A percentile compares a stretch with the other conserved stretches of the same genome.
Conservation (phyloP, 805 yeast species). For the Teunomyces lycoperdinae region DNA sequence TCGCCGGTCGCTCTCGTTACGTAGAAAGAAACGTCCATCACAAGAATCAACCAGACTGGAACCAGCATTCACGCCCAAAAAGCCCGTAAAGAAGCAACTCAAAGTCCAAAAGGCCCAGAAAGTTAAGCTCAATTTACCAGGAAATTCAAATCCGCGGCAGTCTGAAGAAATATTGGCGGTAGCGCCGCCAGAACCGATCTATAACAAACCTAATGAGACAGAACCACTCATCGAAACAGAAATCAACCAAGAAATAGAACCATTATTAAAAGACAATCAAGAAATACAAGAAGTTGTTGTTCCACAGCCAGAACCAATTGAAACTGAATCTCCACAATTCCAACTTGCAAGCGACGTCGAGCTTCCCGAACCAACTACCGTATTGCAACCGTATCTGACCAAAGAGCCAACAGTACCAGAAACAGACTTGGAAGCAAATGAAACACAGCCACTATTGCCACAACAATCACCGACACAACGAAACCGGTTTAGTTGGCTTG, state of each 20-base stretch:
- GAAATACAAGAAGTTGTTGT: not conserved
- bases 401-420: not conserved
- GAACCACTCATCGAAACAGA: not conserved
- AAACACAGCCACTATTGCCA: not conserved
- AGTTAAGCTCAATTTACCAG: not conserved
- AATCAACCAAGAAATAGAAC: not conserved
- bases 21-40: constrained; percentile 1
- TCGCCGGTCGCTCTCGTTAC: constrained; percentile 1
- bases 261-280: not conserved
- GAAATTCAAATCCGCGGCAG: too few relatives aligned
- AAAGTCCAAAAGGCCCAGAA: not conserved
- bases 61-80: not conserved
- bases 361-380: not conserved
- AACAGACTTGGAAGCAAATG: not conserved
- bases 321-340: not conserved
- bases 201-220: not conserved
- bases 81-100: not conserved
- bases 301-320: not conserved
- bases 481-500: too few relatives aligned
- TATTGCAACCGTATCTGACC: not conserved
- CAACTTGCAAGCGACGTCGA: not conserved
- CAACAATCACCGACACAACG: not conserved
- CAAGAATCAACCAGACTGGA: not conserved
- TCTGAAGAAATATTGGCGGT: too few relatives aligned
- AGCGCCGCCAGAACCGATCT: not conserved